Conservation (phyloP, 2,329 filamentous ascomycete species). For the Colletotrichum musicola region DNA sequence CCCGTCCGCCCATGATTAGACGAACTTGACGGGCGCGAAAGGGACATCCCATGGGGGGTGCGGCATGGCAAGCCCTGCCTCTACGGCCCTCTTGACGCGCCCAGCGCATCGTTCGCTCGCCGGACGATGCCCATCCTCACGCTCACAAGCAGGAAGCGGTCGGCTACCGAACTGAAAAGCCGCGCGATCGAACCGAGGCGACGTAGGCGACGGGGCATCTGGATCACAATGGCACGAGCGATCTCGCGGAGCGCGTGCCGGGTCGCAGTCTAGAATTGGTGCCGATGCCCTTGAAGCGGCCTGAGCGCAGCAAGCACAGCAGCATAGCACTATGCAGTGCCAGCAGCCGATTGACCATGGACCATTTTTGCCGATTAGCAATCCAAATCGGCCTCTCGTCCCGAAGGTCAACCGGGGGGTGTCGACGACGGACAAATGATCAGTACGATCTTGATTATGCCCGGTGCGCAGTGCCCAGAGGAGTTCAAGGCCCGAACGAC, state of each 20-base stretch:
- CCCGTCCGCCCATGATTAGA: constrained; percentile 23
- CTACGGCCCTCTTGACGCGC: not conserved
- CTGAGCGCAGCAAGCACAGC: constrained; percentile 14
- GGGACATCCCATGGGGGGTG: constrained; percentile 21
- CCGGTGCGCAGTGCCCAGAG: constrained; percentile 15
- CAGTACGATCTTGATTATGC: constrained; percentile 3
- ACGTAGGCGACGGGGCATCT: constrained; percentile 2
- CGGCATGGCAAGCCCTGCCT: constrained; percentile 32
- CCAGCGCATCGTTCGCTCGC: constrained; percentile 17
- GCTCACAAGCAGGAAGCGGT: constrained; percentile 2
- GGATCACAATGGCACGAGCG: constrained; percentile 5
- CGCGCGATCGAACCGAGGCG: constrained; percentile 24
- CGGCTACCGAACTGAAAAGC: constrained; percentile 5
- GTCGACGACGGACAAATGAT: constrained; percentile 9
- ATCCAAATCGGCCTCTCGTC: constrained; percentile 33
- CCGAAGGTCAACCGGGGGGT: constrained; percentile 22
- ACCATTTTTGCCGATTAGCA: constrained; percentile 22
- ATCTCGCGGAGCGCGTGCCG: constrained; percentile 26
- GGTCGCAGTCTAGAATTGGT: constrained; percentile 18
- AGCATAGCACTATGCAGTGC: not conserved
- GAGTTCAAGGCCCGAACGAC: constrained; percentile 13
- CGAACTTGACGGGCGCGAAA: constrained; percentile 23
- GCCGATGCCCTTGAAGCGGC: constrained; percentile 13
- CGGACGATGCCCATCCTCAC: not conserved
- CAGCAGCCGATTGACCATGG: constrained; percentile 6